Base-by-base conservation (phyloP, 2,329 filamentous ascomycete genomes). In the Xylaria polymorpha region DNA sequence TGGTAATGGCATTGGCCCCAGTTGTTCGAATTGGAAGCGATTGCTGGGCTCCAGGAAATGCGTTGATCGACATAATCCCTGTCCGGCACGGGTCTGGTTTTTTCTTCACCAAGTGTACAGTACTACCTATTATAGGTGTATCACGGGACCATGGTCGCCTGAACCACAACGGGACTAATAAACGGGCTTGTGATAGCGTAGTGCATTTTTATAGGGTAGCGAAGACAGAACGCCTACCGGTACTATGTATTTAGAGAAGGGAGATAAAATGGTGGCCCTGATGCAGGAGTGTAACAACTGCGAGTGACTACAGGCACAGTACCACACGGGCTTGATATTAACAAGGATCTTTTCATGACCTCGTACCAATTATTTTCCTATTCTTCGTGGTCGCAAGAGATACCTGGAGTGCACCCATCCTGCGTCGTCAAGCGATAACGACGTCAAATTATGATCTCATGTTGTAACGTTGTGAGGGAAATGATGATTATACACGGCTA, bases 31-130 rank as follows among this genome's bases (percentile, higher is more conserved):
- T 74, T 70, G 74, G 61, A 73, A 71, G 69, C 72, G 72, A 67
- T 71, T 70, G 66, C 64, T 71, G 67, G 70, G 73, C 73, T 71
- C 75, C 75, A 62, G 72, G 73, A 77, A 77, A 77, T 76, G 75
- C 76, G 69, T 75, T 70, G 77, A 78, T 78, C 77, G 74, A 73
- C 77, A 74, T 37, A 37, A 77, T 69, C 76, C 77, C 74, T 78
- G 76, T 71, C 72, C 41, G 43, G 37, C 51, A 57, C 48, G 18
- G 63, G 56, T 64, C 56, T 58, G 32, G 3, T 32, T 48, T 56
- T 41, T 48, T 60, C 32, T 64, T 71, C 67, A 65, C 64, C 70
- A 14, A 10, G 18, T 22, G 18, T 14, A 37, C 35, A 39, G n/a
- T 22, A 15, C 10, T 14, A n/a, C n/a, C n/a, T n/a, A 37, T 9